Base-by-base conservation (phyloP, 139 green algal genomes). In the Coelastrella sp. region DNA sequence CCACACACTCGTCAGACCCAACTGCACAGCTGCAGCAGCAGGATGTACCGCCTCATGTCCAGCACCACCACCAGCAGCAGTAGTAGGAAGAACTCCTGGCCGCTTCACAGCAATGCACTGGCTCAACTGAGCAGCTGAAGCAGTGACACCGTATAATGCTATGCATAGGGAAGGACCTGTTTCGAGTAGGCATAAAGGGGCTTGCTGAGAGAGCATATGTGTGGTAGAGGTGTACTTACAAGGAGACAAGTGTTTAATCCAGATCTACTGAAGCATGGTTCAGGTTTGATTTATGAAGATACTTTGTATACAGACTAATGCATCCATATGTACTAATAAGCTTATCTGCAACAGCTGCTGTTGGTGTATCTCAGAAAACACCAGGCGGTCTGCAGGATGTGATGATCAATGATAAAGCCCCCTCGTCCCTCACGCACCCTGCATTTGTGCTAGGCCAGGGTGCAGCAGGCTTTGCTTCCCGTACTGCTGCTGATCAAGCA, bases 111-210 rank as follows among this genome's bases (percentile, higher is more conserved):
- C 19, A 27, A 76, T 8, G 72, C 92, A 63, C 22, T 78, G 83
- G 4, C 75, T 57, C 7, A 94, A 82, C 75, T 96, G 93, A 4
- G 94, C 91, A 6, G 91, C 49, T 56, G 56, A 84, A 3, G 96
- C 87, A 8, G 70, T 76, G 8, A 90, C 27, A 3, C 93, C 95
- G 9, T 90, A 88, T 8, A 98, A 49, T 7, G 84, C 87, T 17
- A 95, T 84, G 60, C 93, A 96, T 68, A 98, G 63, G 11, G 95
- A 92, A 8, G 95, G 95, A 11, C 96, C 95, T 93, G 82, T 12
- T 66, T 15, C n/a, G 12, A 25, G 20, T 59, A 65, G 56, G 56
- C 78, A 59, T 4, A 87, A 49, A 3, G 35, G 35, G 35, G 35
- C 35, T 49, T 49, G 17, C 61, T 74, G 17, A 73, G 60, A 24